Percentiles rank a stretch among this genome's conserved stretches.
These are phyloP conservation scores for Leccinum fallax DNA, from an alignment of 1,284 basidiomycete genomes.

Conservation along the genomic window DNA sequence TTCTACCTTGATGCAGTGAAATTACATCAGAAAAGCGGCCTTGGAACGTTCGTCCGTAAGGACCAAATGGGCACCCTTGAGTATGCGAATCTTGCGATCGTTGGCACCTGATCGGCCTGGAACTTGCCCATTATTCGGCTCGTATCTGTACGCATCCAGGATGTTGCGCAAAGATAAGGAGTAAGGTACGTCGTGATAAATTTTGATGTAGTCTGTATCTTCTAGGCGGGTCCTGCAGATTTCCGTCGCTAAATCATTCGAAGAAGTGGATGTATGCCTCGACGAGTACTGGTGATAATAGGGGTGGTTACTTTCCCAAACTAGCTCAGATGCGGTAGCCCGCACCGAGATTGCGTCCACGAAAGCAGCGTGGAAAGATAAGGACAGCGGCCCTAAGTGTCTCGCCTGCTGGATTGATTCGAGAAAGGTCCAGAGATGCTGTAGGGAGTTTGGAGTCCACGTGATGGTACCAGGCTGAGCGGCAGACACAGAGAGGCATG, in stretches of 20 bases:
- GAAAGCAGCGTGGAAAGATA: conserved; percentile 52
- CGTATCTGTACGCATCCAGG: conserved; percentile 50
- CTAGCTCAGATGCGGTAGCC: conserved; percentile 16
- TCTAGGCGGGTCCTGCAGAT: conserved; percentile 31
- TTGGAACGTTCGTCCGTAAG: conserved; percentile 47
- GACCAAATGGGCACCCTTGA: conserved; percentile 39
- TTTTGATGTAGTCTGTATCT: conserved; percentile 56
- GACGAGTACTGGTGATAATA: conserved; percentile 11
- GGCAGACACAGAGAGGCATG: conserved; percentile 20
- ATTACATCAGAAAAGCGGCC: conserved; percentile 45
- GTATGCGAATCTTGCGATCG: conserved; percentile 37
- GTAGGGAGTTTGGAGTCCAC: conserved; percentile 54
- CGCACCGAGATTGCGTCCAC: conserved; percentile 10
- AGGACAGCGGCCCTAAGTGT: conserved; percentile 49
- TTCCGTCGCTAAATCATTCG: conserved; percentile 15
- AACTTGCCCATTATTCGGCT: conserved; percentile 8
- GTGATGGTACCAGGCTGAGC: conserved; percentile 35
- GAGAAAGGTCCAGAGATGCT: conserved; percentile 57
- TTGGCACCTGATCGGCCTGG: conserved; percentile 30
- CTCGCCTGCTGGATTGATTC: conserved; percentile 41
- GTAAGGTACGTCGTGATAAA: conserved; percentile 58
- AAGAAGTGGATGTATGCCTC: conserved; percentile 9
- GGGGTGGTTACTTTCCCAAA: conserved; percentile 27
- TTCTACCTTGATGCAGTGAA: conserved; percentile 19
- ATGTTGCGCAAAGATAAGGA: conserved; percentile 53